Evolutionary conservation across 2,329 filamentous ascomycete genomes (phyloP), one percentile per base, ranked within the genome.

Genomic region (Colletotrichum musicola): DNA sequence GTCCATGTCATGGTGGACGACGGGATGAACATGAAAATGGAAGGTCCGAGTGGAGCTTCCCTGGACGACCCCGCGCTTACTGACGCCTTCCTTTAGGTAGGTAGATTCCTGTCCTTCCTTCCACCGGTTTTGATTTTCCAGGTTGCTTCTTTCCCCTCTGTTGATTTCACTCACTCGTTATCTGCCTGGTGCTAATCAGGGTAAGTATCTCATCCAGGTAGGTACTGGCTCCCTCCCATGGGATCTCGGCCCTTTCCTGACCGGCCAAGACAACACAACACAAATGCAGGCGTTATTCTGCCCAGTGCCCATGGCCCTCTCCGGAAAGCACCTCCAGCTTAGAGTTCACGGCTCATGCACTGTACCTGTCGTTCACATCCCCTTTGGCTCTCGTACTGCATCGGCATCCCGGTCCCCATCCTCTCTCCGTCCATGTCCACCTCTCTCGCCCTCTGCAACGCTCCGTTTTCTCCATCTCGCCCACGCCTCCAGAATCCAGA

Each of bases 281-380:
- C 44, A 35, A 35, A 35, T 35, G 30, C 16, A n/a, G 40, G 40
- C 40, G 40, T 42, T 42, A n/a, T 42, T 42, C 40, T 42, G 40
- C 40, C 40, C 40, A n/a, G n/a, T 6, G 16, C 30, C 22, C 22
- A 25, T 25, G 22, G 4, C 22, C 22, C 13, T 42, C 13, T 42
- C 40, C 40, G 6, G 18, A n/a, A 49, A 49, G 20, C 18, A 25
- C 22, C 4, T 25, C 22, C 22, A 49, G 16, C 50, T 35, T 27
- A n/a, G 38, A 46, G 44, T 47, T 42, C 16, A 35, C 40, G 38
- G 38, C n/a, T 62, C 42, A 64, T 68, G 65, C 65, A 65, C 49
- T 25, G 65, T 65, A 56, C 65, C 65, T 68, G 65, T 46, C 55
- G 65, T 61, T 68, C 65, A 54, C 50, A 65, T 54, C 61, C 49